Percentiles rank a stretch among this genome's conserved stretches.
Conservation (phyloP, 257 asterid species). For the Capsicum baccatum region DNA sequence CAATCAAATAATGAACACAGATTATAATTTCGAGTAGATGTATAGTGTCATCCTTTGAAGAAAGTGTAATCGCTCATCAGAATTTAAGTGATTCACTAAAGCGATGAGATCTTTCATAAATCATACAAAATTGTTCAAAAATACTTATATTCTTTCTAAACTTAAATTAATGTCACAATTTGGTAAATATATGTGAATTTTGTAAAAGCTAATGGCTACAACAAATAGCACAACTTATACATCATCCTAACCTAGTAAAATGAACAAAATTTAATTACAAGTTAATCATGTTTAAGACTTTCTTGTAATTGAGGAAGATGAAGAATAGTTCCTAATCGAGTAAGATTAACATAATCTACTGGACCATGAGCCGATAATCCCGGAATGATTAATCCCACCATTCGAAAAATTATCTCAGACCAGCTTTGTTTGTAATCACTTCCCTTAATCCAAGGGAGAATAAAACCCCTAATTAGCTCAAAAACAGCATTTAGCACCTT, state of each 20-base stretch:
- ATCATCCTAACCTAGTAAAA: neutral
- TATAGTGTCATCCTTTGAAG: neutral
- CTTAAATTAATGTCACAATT: neutral
- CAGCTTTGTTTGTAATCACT: slow-evolving; percentile 57
- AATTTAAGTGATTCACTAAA: neutral
- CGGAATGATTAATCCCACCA: slow-evolving; percentile 49
- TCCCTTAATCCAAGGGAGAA: slow-evolving; percentile 56
- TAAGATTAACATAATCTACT: slow-evolving; percentile 64
- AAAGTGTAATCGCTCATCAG: neutral
- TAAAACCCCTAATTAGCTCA: slow-evolving; percentile 65
- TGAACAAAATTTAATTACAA: neutral
- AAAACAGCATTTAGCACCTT: slow-evolving; percentile 52
- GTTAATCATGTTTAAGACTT: slow-evolving; percentile 28
- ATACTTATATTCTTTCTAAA: neutral
- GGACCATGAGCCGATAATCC: slow-evolving; percentile 62
- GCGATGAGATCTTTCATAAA: neutral
- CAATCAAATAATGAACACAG: neutral
- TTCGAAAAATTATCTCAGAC: slow-evolving; percentile 47
- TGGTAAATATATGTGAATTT: neutral
- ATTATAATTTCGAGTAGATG: neutral
- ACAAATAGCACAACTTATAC: neutral
- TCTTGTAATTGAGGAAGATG: slow-evolving; percentile 21
- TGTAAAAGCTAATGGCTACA: neutral
- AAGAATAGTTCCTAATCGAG: slow-evolving; percentile 51
- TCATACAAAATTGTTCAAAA: neutral